These are phyloP conservation scores for Chrysochromulina parva DNA, from an alignment of 78 protist genomes.

Conservation along the genomic window DNA sequence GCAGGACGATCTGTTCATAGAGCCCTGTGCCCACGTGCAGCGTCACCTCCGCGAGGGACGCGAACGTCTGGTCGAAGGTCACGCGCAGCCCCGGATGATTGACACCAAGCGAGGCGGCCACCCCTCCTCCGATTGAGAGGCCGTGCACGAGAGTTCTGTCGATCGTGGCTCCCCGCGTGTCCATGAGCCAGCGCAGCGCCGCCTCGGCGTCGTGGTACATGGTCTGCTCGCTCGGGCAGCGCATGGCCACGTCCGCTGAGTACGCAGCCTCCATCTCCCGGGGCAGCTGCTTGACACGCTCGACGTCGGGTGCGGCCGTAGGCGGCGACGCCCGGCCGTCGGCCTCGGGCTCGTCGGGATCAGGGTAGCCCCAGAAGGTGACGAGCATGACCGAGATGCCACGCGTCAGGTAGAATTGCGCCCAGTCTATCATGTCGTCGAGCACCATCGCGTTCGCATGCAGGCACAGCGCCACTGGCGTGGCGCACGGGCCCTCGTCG, in stretches of 20 bases:
- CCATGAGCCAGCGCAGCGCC: not conserved
- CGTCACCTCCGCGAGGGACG: not conserved
- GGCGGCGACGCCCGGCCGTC: no score
- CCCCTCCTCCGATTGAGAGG: constrained; percentile 9
- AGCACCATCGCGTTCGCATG: constrained; percentile 35
- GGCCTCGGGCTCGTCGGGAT: no score
- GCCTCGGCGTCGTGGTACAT: constrained; percentile 17
- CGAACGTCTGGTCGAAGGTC: constrained; percentile 4
- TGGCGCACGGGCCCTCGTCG: not conserved
- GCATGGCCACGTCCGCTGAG: not conserved
- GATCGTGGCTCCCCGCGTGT: not conserved
- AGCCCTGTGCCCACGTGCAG: not conserved
- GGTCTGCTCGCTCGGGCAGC: not conserved
- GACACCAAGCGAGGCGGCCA: not conserved
- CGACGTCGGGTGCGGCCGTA: no score
- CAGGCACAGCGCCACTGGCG: not conserved
- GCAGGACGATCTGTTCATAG: not conserved
- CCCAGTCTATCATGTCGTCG: constrained; percentile 12
- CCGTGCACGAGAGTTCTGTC: constrained; percentile 4
- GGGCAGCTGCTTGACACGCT: no score
- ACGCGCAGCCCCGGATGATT: not conserved
- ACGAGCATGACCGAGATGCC: not conserved
- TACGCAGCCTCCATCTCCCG: not conserved
- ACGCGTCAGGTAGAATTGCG: not conserved
- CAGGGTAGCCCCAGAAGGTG: not conserved